Base-by-base conservation (phyloP, 306 rosid genomes). In the Cicer bijugum region DNA sequence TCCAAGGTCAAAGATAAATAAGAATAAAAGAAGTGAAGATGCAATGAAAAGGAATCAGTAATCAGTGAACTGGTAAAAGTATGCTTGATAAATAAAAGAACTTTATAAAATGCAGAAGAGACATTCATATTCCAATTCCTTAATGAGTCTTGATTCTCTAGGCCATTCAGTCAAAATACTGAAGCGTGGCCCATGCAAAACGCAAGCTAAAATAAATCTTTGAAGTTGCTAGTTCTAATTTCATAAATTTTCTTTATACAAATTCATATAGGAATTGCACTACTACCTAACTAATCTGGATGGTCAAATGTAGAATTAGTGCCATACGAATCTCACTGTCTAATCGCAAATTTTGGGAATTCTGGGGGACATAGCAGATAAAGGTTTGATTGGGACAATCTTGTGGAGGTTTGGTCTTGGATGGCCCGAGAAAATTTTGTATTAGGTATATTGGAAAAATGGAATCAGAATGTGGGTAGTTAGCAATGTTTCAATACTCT, bases 61-160 rank as follows among this genome's bases (percentile, higher is more conserved):
- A 60, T 45, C 19, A 10, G 33, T n/a, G 51, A 72, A 59, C 23
- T 56, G 55, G 58, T 53, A 17, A 47, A 39, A 8, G 9, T 12
- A 42, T 12, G 57, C 72, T 72, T 33, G 8, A 39, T 58, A 45
- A 67, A 9, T 47, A 68, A 59, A 51, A 68, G 52, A 8, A 39
- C 61, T 67, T 16, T 1, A 46, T 65, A 45, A 66, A 62, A 57
- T 61, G 57, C 76, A 33, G 48, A 55, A 55, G 55, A 45, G 44
- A 67, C 59, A 47, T 55, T 28, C 75, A 40, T 76, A 23, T 14
- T 62, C 57, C 62, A 33, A 11, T 20, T 12, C 67, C 46, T 38
- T 33, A 57, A 51, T 40, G 10, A 61, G 61, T 67, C 48, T 63
- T 55, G 76, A 74, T 56, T 64, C 81, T 65, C 68, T 17, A 9